These are phyloP conservation scores for Parasarocladium wereldwijsianum DNA, from an alignment of 2,329 filamentous ascomycete species.

Conservation along the genomic window DNA sequence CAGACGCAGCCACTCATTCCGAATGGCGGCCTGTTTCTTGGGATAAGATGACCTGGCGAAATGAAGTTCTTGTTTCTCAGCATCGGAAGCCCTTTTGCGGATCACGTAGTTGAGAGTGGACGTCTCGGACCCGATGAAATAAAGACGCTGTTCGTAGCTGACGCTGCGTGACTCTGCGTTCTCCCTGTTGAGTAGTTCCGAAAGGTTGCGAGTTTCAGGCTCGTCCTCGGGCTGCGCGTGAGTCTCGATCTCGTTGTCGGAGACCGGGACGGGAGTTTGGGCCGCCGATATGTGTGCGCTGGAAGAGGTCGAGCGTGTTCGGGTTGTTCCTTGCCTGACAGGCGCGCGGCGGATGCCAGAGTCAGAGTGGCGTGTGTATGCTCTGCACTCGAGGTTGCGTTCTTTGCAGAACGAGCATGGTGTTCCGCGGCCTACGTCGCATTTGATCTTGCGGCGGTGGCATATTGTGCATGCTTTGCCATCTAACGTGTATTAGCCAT, in stretches of 20 bases:
- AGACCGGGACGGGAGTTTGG: no score
- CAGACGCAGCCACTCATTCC: slow-evolving; percentile 2
- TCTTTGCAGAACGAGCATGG: slow-evolving; percentile 36
- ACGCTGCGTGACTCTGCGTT: background rate
- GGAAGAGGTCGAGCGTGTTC: no score
- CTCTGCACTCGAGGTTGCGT: no score
- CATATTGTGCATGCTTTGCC: slow-evolving; percentile 29
- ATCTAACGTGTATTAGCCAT: slow-evolving; percentile 13
- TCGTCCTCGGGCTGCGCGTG: no score
- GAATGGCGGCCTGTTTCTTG: background rate
- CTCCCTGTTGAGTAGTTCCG: slow-evolving; percentile 1
- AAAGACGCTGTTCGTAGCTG: background rate
- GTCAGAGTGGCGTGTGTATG: no score
- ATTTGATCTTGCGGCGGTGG: slow-evolving; percentile 34
- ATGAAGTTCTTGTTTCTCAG: slow-evolving; percentile 16
- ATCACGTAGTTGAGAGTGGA: slow-evolving; percentile 41
- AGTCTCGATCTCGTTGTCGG: no score
- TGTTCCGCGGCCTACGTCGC: slow-evolving; percentile 29
- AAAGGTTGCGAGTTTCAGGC: background rate
- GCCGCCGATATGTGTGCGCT: no score
- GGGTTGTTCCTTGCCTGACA: no score
- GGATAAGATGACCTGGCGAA: slow-evolving; percentile 22
- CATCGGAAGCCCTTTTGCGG: slow-evolving; percentile 24
- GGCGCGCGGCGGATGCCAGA: no score
- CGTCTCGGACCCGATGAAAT: slow-evolving; percentile 37